These are phyloP conservation scores for Xylaria sp. DNA, from an alignment of 495 filamentous ascomycete species.

Conservation along the genomic window DNA sequence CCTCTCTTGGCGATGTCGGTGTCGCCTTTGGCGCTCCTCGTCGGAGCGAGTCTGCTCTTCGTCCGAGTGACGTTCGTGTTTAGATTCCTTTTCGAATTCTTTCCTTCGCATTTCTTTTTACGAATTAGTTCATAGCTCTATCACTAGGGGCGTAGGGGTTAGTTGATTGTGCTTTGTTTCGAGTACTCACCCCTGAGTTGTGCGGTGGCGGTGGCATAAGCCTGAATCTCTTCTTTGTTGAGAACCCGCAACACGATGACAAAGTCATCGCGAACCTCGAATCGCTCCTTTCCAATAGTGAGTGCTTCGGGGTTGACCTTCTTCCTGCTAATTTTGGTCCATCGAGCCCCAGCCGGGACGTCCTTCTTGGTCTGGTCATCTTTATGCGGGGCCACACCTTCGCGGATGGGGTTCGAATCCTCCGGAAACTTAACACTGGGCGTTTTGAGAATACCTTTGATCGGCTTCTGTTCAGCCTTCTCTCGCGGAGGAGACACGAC, in stretches of 20 bases:
- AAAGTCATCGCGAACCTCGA: conserved; percentile 79
- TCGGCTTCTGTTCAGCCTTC: conserved; percentile 50
- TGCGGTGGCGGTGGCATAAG: conserved; percentile 75
- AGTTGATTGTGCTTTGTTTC: not conserved
- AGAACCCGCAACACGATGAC: conserved; percentile 85
- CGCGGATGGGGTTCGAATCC: conserved; percentile 75
- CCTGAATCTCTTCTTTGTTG: conserved; percentile 81
- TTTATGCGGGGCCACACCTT: conserved; percentile 89
- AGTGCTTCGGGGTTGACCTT: conserved; percentile 85
- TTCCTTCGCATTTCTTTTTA: conserved; percentile 46
- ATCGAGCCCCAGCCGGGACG: conserved; percentile 78
- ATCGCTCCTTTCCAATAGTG: conserved; percentile 77
- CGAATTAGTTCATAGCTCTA: conserved; percentile 12
- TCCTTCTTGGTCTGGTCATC: conserved; percentile 73
- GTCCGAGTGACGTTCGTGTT: conserved; percentile 35
- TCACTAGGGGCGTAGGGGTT: not conserved
- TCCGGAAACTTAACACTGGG: conserved; percentile 81
- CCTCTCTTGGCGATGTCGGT: conserved; percentile 41
- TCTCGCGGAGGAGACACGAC: conserved; percentile 63
- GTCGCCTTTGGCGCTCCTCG: conserved; percentile 37
- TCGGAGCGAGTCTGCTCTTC: conserved; percentile 40
- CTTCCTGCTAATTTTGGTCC: conserved; percentile 87
- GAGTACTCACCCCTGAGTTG: conserved; percentile 71
- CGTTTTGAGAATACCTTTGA: conserved; percentile 76
- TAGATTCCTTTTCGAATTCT: conserved; percentile 44